Base-by-base conservation (phyloP, 306 rosid species). In the Cicer yamashitae region DNA sequence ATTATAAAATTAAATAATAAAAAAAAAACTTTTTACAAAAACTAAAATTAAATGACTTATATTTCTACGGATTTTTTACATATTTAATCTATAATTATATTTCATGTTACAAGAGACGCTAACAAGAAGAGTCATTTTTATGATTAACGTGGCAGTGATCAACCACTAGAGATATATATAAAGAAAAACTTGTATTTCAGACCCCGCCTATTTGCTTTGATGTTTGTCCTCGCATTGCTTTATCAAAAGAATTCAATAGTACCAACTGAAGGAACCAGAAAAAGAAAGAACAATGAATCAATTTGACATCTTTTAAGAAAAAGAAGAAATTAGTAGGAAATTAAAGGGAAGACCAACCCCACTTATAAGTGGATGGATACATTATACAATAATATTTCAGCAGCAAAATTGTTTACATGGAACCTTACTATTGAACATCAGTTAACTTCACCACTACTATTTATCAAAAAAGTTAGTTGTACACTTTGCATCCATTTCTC, bases 161-260 rank as follows among this genome's bases (percentile, higher is more conserved):
- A n/a, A n/a, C n/a, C n/a, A n/a, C n/a, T n/a, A n/a, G n/a, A n/a
- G n/a, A n/a, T n/a, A n/a, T n/a, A n/a, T n/a, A n/a, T n/a, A n/a
- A n/a, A n/a, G n/a, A 18, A 18, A 18, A 18, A 18, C 20, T 18
- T 18, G 20, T 18, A 18, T 18, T 18, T 22, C 25, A 2, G 30
- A 22, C 30, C 22, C 30, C 30, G 30, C 30, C 30, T 22, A 22
- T 22, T 22, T 22, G 22, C 22, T 20, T 20, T 20, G 22, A 20
- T 17, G 18, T 17, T 17, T 17, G 22, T 20, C 22, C 22, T 20
- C 2, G 22, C 22, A 20, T 22, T 22, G 30, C 51, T 46, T 46
- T 57, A 72, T 77, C 71, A 81, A 73, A 75, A 73, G 81, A 34
- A 70, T 76, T 73, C 80, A 84, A 77, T 71, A 81, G 75, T 46